Conservation (phyloP, 2,329 filamentous ascomycete species). For the Achaetomium macrosporum region DNA sequence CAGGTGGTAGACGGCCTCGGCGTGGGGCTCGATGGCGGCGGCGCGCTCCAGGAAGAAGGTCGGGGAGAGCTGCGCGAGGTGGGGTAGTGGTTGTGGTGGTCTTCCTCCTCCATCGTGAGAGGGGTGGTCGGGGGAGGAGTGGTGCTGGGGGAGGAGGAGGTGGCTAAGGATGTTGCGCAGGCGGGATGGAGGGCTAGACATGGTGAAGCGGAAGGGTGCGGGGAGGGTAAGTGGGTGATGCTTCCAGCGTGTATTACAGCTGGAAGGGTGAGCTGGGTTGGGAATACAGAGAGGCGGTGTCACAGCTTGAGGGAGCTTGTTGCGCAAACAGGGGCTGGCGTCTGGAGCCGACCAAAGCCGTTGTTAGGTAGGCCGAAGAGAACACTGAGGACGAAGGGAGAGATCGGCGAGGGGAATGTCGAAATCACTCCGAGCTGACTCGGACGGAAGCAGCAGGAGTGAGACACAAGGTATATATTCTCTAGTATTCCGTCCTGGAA, state of each 20-base stretch:
- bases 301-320: no score
- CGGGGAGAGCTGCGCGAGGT: constrained; percentile 76
- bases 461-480: no score
- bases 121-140: constrained; percentile 31
- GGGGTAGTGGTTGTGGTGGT: constrained; percentile 34
- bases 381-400: neutral
- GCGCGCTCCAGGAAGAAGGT: constrained; percentile 79
- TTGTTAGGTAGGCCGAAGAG: neutral
- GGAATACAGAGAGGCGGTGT: neutral
- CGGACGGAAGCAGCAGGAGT: no score
- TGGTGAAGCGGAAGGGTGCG: neutral
- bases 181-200: constrained; percentile 22
- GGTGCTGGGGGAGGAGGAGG: constrained; percentile 26
- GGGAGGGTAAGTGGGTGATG: no score
- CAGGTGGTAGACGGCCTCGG: constrained; percentile 77
- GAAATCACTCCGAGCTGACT: no score
- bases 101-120: no score
- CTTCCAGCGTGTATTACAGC: no score
- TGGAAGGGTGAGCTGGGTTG: no score
- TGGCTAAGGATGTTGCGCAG: constrained; percentile 25
- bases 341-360: constrained; percentile 9
- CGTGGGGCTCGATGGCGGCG: constrained; percentile 80
- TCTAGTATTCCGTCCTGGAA: no score
- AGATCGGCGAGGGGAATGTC: no score
- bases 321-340: no score